Base-by-base conservation (phyloP, 2,329 filamentous ascomycete genomes). In the Mycosphaerelloides madeirae region DNA sequence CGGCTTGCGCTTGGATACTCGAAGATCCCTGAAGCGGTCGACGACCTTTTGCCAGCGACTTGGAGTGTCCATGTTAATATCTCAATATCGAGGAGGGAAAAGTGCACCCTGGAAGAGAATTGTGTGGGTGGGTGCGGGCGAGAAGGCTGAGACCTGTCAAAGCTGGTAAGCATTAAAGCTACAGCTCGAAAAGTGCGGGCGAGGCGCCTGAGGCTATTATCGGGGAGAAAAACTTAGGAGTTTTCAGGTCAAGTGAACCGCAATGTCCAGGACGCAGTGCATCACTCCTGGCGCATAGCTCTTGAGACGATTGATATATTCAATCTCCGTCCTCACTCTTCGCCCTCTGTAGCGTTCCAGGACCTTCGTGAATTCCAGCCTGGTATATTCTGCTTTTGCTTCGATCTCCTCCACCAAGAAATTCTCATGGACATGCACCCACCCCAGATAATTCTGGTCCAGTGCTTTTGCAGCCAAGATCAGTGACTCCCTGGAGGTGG, bases 391-490 rank as follows among this genome's bases (percentile, higher is more conserved):
- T 11, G 69, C 66, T 37, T 76, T 69, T 16, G 68, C 58, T 12
- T 70, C 65, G 41, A 77, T 72, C 14, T 71, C 60, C 12, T 59
- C 59, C 5, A 71, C 56, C 14, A 73, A 70, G 29, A 80, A 73
- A 53, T 81, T 82, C 62, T 81, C 78, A 58, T 83, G 79, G 32
- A 77, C 68, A 65, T 82, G 78, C 7, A 78, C 53, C 78, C 78
- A 82, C 0, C 78, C 78, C 4, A 71, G 73, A 29, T 58, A 42
- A 29, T 56, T 43, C 1, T 47, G 31, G 55, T 79, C 75, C 29
- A 81, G 44, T 13, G 74, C 60, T 14, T 57, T 46, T 29, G 74
- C 70, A 3, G 79, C 78, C 32, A 65, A 67, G 12, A 59, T 53
- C 76, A 78, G 80, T 12, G 71, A 69, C 1, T 53, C 59, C 18